Evolutionary conservation across 805 yeast species (phyloP), one percentile per base, ranked within the genome.

Genomic region (Cyberlindnera saturnus): DNA sequence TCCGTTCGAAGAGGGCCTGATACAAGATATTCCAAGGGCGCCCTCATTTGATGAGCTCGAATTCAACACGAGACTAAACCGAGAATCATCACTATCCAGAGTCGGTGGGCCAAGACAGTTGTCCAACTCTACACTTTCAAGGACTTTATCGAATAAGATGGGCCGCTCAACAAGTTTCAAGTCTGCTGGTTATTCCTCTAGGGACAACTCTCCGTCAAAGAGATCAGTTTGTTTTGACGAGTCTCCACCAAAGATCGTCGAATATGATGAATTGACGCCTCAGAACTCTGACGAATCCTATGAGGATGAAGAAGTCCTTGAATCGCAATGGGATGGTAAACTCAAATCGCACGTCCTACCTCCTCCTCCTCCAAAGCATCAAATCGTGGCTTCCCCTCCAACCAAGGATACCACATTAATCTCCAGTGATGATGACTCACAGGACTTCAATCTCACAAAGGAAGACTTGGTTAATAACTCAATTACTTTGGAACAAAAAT

Each of bases 401-500:
- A 49, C 47, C 28, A 48, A 59, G 49, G 55, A 50, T 35, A 55
- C 60, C 9, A 43, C 55, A 0, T 20, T 55, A 13, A 56, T 52
- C 2, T 57, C 55, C 5, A 51, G 57, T 26, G 63, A 60, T 38
- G 60, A 55, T 16, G 57, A 52, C 14, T 36, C 51, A 14, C 48
- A 49, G 35, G 67, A 64, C 16, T 39, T 51, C 32, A 48, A 51
- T 7, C 43, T 61, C 15, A 57, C 63, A 3, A 59, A 53, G 8
- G 60, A 59, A 16, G 61, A 63, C 1, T 36, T 65, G 6, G 38
- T 43, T 14, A 43, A 46, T 14, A 48, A 46, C 44, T 52, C 53
- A 45, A 64, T 55, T 56, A 62, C 61, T 39, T 56, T 74, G 33
- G 70, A 70, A 46, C 72, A 74, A 46, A 73, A 70, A 51, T 59